These are phyloP conservation scores for Naegleria lovaniensis DNA, from an alignment of 208 protist genomes.

Conservation along the genomic window DNA sequence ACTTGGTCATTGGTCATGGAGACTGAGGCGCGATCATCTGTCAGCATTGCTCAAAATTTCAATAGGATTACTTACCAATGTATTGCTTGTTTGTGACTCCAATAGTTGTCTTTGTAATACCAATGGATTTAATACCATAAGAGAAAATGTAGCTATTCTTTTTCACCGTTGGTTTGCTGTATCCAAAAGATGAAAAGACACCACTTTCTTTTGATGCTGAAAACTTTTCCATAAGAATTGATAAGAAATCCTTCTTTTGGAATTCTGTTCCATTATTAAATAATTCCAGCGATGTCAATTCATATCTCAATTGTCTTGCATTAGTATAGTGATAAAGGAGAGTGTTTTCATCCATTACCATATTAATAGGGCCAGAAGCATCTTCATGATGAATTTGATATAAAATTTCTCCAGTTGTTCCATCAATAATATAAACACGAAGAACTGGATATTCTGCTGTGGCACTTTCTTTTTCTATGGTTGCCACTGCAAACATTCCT, in stretches of 20 bases:
- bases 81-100: slow-evolving; percentile 5
- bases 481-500: not conserved
- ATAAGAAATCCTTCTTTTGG: not conserved
- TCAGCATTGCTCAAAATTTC: not conserved
- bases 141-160: slow-evolving; percentile 1
- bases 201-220: not conserved
- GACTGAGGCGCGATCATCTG: not conserved
- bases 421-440: slow-evolving; percentile 5
- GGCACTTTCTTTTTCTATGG: not conserved
- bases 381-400: not conserved
- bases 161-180: not conserved
- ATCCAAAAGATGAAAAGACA: not conserved
- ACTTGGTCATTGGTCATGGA: slow-evolving; percentile 6
- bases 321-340: not conserved
- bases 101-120: not conserved
- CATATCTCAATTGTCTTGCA: not conserved
- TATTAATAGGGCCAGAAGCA: not conserved
- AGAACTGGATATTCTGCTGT: not conserved
- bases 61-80: not conserved
- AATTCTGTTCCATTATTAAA: not conserved
- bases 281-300: not conserved
- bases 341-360: not conserved
- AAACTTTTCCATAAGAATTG: not conserved
- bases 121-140: not conserved
- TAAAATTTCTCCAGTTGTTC: not conserved